phyloP scores from a whole-genome alignment of 495 filamentous ascomycete species.

The Hypoxylon crocopeplum region DNA sequence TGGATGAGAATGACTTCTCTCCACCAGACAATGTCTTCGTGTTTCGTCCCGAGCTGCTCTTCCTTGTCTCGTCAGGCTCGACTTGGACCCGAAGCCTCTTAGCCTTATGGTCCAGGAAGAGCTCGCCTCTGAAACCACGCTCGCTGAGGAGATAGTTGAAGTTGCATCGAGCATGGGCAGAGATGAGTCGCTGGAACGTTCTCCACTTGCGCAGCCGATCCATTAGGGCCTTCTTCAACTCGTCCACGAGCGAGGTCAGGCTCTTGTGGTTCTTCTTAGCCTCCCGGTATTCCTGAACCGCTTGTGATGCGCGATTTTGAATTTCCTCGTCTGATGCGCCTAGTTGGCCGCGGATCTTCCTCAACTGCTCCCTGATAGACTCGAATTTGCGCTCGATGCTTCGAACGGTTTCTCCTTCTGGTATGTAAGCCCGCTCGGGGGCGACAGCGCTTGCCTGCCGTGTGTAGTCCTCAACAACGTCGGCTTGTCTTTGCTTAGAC shows the following conservation, averaged over 20 bases:
- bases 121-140: conserved; percentile 82
- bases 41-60: conserved; percentile 69
- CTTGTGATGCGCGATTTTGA: conserved; percentile 46
- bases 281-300: conserved; percentile 46
- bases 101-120: conserved; percentile 75
- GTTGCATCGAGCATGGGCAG: conserved; percentile 78
- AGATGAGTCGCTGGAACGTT: conserved; percentile 82
- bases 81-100: conserved; percentile 81
- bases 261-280: conserved; percentile 47
- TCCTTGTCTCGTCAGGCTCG: conserved; percentile 78
- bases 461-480: conserved; percentile 60
- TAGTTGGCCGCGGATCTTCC: conserved; percentile 53
- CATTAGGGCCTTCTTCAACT: conserved; percentile 69
- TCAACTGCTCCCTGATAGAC: conserved; percentile 63
- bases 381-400: conserved; percentile 70
- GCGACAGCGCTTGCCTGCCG: conserved; percentile 64
- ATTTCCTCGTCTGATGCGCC: conserved; percentile 76
- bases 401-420: conserved; percentile 67
- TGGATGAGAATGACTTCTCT: conserved; percentile 96
- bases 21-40: conserved; percentile 94
- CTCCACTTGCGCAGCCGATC: conserved; percentile 78
- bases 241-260: conserved; percentile 59
- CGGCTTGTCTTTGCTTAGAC: conserved; percentile 54
- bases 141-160: conserved; percentile 90
- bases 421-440: conserved; percentile 65